Percentiles rank a stretch among this genome's conserved stretches.
Evolutionary conservation across 768 basidiomycete genomes (phyloP).

Genomic region (Mycena galopus): DNA sequence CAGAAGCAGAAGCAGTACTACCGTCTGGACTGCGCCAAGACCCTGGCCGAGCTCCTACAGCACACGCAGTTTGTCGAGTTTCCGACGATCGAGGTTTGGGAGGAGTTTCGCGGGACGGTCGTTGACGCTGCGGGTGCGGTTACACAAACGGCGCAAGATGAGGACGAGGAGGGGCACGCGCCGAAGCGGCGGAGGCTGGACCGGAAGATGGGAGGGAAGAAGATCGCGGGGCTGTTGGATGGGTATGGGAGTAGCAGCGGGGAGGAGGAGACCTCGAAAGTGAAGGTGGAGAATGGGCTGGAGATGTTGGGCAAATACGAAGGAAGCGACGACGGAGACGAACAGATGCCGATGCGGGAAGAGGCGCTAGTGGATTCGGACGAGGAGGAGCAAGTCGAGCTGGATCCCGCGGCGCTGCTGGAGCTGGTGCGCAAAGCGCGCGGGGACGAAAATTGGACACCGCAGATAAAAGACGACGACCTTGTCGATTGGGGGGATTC

Average conservation of each 20-base stretch:
- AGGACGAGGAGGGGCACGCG: conserved; percentile 49
- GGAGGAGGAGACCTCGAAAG: conserved; percentile 48
- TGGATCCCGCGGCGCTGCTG: conserved; percentile 52
- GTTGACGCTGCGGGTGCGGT: conserved; percentile 66
- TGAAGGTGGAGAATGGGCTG: conserved; percentile 47
- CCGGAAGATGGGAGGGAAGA: conserved; percentile 62
- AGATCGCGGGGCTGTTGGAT: conserved; percentile 69
- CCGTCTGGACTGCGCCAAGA: conserved; percentile 64
- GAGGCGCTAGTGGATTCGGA: conserved; percentile 29
- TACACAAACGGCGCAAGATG: conserved; percentile 42
- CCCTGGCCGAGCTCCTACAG: conserved; percentile 63
- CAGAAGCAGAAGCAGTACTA: conserved; percentile 55
- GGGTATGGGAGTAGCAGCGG: conserved; percentile 70
- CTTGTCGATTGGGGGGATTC: conserved; percentile 67
- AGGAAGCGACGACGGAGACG: conserved; percentile 52
- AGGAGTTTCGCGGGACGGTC: conserved; percentile 74
- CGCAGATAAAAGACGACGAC: conserved; percentile 45
- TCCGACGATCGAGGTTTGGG: conserved; percentile 85
- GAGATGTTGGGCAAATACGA: conserved; percentile 57
- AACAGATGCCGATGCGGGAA: conserved; percentile 22
- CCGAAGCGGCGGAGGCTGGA: conserved; percentile 72
- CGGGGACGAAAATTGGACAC: conserved; percentile 42
- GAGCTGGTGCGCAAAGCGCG: conserved; percentile 51
- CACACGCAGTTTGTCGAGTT: conserved; percentile 84
- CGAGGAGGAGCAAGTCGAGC: conserved; percentile 46